Base-by-base conservation (phyloP, 148 eudicot genomes). In the Silene latifolia region DNA sequence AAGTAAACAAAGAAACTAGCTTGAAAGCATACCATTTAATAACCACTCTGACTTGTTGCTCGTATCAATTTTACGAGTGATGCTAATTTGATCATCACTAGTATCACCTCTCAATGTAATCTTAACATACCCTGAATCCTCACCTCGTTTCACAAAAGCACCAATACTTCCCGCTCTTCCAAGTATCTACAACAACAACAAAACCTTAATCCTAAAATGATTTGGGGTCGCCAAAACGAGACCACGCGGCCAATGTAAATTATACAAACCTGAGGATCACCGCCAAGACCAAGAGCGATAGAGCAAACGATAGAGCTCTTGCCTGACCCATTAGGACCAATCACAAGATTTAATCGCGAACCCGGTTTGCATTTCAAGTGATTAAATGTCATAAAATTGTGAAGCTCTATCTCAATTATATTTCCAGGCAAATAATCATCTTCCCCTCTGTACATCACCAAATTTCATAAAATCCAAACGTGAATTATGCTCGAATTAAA, bases 251-350 rank as follows among this genome's bases (percentile, higher is more conserved):
- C 35, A 67, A 4, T 10, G 54, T 9, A 42, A 67, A 67, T 19
- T 27, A 46, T 10, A 58, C 82, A 58, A 73, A 91, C 98, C 93
- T 88, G 97, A 67, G 98, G 97, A 69, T 94, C 97, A 48, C 97
- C 98, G 29, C 96, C 95, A 47, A 94, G 91, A 78, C 97, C 98
- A 54, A 94, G 88, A 3, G 97, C 97, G 75, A 94, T 87, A 53
- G 98, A 97, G 67, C 98, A 94, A 15, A 91, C 97, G 64, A 94
- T 82, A 57, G 98, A 94, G 80, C 98, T 94, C 73, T 94, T 94
- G 1, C 98, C 98, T 0, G 98, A 90, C 14, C 98, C 98, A 80
- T 94, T 94, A 4, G 98, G 98, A 48, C 98, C 98, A 73, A 94
- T 88, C 14, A 91, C 96, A 39, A 94, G 89, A 82, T 91, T 94